These are phyloP conservation scores for Xylaria sp. DNA, from an alignment of 2,329 filamentous ascomycete species.

Conservation along the genomic window DNA sequence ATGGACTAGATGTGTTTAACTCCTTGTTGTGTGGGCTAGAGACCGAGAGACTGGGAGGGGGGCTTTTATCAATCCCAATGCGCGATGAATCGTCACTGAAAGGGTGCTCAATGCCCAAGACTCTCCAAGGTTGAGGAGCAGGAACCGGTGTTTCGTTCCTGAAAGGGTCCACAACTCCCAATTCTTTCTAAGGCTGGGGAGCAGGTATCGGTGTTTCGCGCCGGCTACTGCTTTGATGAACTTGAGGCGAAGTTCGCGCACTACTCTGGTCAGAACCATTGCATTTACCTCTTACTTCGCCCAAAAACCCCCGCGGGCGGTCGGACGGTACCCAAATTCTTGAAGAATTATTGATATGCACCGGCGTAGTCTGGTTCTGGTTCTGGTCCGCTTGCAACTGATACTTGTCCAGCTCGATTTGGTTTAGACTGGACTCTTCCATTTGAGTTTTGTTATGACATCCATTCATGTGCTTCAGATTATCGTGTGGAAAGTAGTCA, in stretches of 20 bases:
- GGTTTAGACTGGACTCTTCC: not conserved
- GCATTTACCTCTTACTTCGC: not conserved
- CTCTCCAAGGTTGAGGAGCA: conserved; percentile 39
- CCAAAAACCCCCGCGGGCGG: not conserved
- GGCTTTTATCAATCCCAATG: not conserved
- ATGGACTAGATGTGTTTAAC: not conserved
- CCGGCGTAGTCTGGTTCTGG: not conserved
- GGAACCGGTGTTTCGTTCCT: conserved; percentile 31
- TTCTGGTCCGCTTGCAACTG: not conserved
- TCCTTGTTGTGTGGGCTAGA: not conserved
- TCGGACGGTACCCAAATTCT: not conserved
- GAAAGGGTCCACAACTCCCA: conserved; percentile 28
- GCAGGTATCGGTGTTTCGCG: conserved; percentile 37
- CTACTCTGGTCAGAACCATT: not conserved
- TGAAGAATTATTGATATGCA: not conserved
- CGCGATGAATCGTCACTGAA: not conserved
- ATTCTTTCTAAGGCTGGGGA: conserved; percentile 37
- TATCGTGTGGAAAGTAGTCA: not conserved
- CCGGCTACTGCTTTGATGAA: not conserved
- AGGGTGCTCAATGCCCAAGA: conserved; percentile 22
- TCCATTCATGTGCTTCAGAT: not conserved
- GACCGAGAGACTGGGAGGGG: not conserved
- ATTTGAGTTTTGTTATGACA: not conserved
- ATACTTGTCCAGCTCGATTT: not conserved
- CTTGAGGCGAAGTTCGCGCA: not conserved